These are phyloP conservation scores for Fusarium chuoi DNA, from an alignment of 2,329 filamentous ascomycete genomes.

Conservation along the genomic window DNA sequence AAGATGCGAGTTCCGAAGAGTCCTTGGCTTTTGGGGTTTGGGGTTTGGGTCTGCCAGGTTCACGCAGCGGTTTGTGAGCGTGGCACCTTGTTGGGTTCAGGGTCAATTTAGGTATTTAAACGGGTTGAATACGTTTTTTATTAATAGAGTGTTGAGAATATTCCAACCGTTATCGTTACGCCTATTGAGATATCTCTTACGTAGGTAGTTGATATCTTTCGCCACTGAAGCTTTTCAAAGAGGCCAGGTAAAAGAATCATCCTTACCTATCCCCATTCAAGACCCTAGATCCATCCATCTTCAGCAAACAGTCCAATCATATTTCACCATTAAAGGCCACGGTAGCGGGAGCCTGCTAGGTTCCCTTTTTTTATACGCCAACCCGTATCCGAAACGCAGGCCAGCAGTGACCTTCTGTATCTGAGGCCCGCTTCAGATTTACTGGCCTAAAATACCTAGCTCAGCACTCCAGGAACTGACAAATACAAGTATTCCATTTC, in stretches of 20 bases:
- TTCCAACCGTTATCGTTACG: background rate
- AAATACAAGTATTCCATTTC: constrained; percentile 7
- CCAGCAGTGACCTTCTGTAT: constrained; percentile 14
- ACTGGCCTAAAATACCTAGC: background rate
- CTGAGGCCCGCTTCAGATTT: constrained; percentile 28
- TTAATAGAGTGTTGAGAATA: background rate
- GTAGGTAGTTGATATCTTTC: background rate
- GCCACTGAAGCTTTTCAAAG: constrained; percentile 19
- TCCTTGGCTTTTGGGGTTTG: constrained; percentile 16
- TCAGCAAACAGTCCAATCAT: constrained; percentile 25
- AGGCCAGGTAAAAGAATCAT: constrained; percentile 21
- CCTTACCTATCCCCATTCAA: constrained; percentile 25
- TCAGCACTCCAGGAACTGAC: constrained; percentile 8
- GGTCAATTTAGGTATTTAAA: background rate
- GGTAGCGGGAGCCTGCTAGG: constrained; percentile 33
- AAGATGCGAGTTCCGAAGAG: constrained; percentile 19
- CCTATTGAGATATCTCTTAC: background rate
- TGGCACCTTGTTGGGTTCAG: background rate
- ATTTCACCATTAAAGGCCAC: constrained; percentile 32
- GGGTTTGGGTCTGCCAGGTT: constrained; percentile 1
- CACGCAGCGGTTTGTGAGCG: background rate
- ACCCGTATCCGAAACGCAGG: constrained; percentile 31
- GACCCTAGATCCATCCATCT: constrained; percentile 35
- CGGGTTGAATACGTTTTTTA: background rate
- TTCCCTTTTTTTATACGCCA: constrained; percentile 25